Conservation (phyloP, 192 early-diverging fungal species). For the Chytriomyces sp. region DNA sequence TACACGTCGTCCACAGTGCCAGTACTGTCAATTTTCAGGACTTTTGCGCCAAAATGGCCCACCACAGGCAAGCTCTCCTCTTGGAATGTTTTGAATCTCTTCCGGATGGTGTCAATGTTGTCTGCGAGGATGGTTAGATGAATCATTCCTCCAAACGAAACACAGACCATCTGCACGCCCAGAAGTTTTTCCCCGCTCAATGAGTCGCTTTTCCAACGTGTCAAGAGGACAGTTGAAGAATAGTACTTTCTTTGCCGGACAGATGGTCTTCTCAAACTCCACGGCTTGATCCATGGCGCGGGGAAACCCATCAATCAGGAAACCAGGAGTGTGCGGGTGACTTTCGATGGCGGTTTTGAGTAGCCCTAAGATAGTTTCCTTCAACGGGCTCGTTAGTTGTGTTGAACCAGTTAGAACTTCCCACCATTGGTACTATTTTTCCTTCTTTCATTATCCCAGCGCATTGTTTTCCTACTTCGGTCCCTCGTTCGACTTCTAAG, state of each 20-base stretch:
- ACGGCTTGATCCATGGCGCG: constrained; percentile 50
- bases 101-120: constrained; percentile 90
- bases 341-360: constrained; percentile 34
- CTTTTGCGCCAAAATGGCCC: constrained; percentile 58
- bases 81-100: constrained; percentile 85
- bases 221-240: constrained; percentile 53
- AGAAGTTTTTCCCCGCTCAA: constrained; percentile 56
- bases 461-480: constrained; percentile 76
- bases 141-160: neutral
- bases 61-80: constrained; percentile 88
- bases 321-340: constrained; percentile 35
- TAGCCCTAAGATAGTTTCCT: constrained; percentile 39
- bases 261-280: constrained; percentile 53
- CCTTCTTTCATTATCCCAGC: constrained; percentile 84
- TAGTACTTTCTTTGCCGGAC: constrained; percentile 32
- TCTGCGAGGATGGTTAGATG: constrained; percentile 46
- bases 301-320: constrained; percentile 57
- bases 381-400: neutral
- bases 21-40: constrained; percentile 30
- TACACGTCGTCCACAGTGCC: constrained; percentile 5
- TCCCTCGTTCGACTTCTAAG: constrained; percentile 72
- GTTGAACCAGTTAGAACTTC: neutral
- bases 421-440: constrained; percentile 76
- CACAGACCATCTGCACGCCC: constrained; percentile 58
- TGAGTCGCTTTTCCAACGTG: constrained; percentile 47